Base-by-base conservation (phyloP, 2,329 filamentous ascomycete species). In the Hypoxylon sp. region DNA sequence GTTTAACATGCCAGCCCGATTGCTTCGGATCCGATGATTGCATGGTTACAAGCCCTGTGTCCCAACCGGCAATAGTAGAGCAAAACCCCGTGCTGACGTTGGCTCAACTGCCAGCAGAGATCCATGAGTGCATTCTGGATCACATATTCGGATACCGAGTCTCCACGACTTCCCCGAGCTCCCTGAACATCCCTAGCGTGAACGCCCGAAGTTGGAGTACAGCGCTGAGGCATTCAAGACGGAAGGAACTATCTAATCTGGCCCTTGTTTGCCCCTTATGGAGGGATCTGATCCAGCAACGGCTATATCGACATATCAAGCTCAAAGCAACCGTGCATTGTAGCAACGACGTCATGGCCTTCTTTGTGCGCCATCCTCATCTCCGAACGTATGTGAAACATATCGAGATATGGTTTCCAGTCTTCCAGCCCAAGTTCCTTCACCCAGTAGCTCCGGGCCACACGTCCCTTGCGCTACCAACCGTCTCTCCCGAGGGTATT, bases 341-440 rank as follows among this genome's bases (percentile, higher is more conserved):
- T 14, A 78, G 92, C 40, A 79, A 85, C 42, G 82, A 87, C 49
- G 86, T 89, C 5, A 81, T 85, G 67, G 68, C 79, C 32, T 92
- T 90, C 81, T 91, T 93, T 69, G 76, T 79, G 14, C 69, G 77
- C 8, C 83, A 88, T 63, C 80, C 83, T 26, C 86, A 91, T 71
- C 83, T 93, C 4, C 83, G 85, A 18, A 71, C 78, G 7, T 87
- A 92, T 70, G 87, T 93, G 64, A 89, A 88, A 69, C 91, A 93
- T 72, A 85, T 93, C 63, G 91, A 93, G 77, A 83, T 93, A 42
- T 93, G 91, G 90, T 91, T 93, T 66, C 91, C 91, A 2, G 90
- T 93, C 40, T 93, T 91, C 71, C 85, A 89, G 69, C 86, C 85
- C 18, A 84, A 83, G 59, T 81, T 82, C 61, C 36, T 20, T 40